Evolutionary conservation across 2,329 filamentous ascomycete species (phyloP).

Genomic region (Bipolaris sorokiniana): DNA sequence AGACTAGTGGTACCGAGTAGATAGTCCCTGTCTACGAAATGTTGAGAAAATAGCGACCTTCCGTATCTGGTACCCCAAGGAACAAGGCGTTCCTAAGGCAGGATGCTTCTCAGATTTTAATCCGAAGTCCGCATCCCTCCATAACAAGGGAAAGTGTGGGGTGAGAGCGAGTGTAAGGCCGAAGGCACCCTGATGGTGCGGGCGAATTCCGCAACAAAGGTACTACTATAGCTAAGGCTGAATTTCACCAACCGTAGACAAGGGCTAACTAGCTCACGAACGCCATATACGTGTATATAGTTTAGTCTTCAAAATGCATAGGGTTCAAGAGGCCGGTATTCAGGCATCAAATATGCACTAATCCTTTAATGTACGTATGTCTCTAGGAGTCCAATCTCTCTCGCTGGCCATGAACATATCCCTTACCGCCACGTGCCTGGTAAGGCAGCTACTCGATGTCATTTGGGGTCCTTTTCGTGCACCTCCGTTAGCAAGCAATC

Average conservation of each 20-base stretch:
- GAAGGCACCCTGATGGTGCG: neutral
- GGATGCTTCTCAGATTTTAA: neutral
- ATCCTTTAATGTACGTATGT: neutral
- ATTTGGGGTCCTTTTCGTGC: slow-evolving; percentile 30
- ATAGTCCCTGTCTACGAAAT: neutral
- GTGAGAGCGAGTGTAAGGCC: neutral
- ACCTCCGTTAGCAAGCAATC: slow-evolving; percentile 21
- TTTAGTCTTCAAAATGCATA: neutral
- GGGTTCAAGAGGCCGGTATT: neutral
- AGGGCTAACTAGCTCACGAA: neutral
- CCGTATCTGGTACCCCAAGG: neutral
- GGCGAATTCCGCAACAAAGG: neutral
- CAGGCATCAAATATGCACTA: neutral
- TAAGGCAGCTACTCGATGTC: slow-evolving; percentile 40
- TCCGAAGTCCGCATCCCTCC: neutral
- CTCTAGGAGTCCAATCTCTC: slow-evolving; percentile 42
- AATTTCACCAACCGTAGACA: neutral
- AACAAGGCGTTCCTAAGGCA: neutral
- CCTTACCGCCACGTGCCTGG: slow-evolving; percentile 40
- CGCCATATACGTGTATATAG: neutral
- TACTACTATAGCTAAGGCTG: neutral
- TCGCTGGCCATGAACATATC: slow-evolving; percentile 51
- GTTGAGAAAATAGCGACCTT: neutral
- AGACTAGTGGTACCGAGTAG: slow-evolving; percentile 5
- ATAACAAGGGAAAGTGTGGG: neutral